Percentiles rank a stretch among this genome's conserved stretches.
phyloP scores from a whole-genome alignment of 2,329 filamentous ascomycete species.

The Penicillium nordicum region DNA sequence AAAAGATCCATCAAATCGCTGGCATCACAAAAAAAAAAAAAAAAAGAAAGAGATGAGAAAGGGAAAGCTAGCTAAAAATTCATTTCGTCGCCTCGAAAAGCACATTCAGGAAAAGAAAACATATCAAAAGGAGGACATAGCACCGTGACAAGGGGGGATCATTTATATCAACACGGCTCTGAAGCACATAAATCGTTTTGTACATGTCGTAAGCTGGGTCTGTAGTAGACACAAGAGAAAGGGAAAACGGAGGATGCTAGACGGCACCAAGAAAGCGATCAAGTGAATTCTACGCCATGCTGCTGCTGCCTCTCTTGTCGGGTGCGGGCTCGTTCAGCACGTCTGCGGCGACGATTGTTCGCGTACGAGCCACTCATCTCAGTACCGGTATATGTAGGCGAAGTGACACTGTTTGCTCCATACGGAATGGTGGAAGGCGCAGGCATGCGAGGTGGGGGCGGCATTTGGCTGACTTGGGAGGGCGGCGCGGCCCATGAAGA shows the following conservation, averaged over 20 bases:
- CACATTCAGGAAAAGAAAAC: conserved; percentile 5
- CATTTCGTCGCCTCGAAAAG: conserved; percentile 3
- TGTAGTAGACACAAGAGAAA: background rate
- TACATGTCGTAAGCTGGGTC: conserved; percentile 17
- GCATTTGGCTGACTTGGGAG: conserved; percentile 27
- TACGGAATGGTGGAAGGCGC: conserved; percentile 42
- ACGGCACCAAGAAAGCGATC: conserved; percentile 10
- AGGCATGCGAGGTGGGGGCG: conserved; percentile 33
- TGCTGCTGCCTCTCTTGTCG: conserved; percentile 45
- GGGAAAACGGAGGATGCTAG: background rate
- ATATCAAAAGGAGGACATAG: conserved; percentile 5
- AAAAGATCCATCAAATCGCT: conserved; percentile 16
- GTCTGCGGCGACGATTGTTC: conserved; percentile 51
- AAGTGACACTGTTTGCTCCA: conserved; percentile 40
- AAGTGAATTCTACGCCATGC: conserved; percentile 50
- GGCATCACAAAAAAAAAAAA: conserved; percentile 4
- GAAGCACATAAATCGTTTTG: conserved; percentile 11
- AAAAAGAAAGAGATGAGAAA: background rate
- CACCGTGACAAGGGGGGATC: conserved; percentile 1
- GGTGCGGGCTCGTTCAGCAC: conserved; percentile 51
- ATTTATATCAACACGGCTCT: conserved; percentile 9
- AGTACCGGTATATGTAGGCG: conserved; percentile 47
- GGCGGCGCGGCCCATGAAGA: conserved; percentile 19
- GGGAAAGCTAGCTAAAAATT: conserved; percentile 5
- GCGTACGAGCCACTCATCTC: conserved; percentile 52